Conservation (phyloP, 768 basidiomycete species). For the Xanthoconium stramineum region DNA sequence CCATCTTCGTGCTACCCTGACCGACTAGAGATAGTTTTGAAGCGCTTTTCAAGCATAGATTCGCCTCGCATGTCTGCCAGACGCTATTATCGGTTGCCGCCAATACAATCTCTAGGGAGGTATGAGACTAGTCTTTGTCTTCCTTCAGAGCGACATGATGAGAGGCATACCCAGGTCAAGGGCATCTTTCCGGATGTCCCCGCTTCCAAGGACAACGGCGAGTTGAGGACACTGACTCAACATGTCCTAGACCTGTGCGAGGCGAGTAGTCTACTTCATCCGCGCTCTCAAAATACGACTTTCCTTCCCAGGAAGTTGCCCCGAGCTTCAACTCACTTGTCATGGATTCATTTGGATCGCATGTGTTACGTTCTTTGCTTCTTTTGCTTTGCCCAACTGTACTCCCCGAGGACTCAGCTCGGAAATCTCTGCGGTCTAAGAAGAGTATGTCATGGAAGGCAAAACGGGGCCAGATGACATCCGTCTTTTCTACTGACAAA, state of each 20-base stretch:
- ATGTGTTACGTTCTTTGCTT: slow-evolving; percentile 80
- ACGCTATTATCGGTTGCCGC: slow-evolving; percentile 71
- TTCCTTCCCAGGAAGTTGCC: slow-evolving; percentile 58
- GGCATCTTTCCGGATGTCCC: slow-evolving; percentile 51
- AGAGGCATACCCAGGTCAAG: slow-evolving; percentile 39
- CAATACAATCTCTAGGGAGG: slow-evolving; percentile 70
- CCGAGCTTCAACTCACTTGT: slow-evolving; percentile 62
- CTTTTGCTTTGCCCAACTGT: slow-evolving; percentile 68
- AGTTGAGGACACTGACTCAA: slow-evolving; percentile 61
- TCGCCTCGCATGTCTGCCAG: slow-evolving; percentile 95
- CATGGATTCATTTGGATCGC: slow-evolving; percentile 87
- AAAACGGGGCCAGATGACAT: slow-evolving; percentile 76
- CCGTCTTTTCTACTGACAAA: slow-evolving; percentile 57
- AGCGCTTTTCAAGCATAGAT: slow-evolving; percentile 69
- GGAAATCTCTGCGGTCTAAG: slow-evolving; percentile 67
- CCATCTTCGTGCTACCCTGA: slow-evolving; percentile 7
- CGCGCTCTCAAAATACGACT: slow-evolving; percentile 14
- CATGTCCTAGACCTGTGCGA: slow-evolving; percentile 63
- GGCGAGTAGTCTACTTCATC: slow-evolving; percentile 37
- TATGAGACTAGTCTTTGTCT: slow-evolving; percentile 23
- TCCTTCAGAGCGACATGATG: background rate
- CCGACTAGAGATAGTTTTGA: slow-evolving; percentile 47
- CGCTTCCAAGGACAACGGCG: slow-evolving; percentile 53
- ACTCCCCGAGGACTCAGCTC: slow-evolving; percentile 37
- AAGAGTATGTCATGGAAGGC: slow-evolving; percentile 82